Base-by-base conservation (phyloP, 371 early-diverging fungal species). In the Funneliformis caledonium region DNA sequence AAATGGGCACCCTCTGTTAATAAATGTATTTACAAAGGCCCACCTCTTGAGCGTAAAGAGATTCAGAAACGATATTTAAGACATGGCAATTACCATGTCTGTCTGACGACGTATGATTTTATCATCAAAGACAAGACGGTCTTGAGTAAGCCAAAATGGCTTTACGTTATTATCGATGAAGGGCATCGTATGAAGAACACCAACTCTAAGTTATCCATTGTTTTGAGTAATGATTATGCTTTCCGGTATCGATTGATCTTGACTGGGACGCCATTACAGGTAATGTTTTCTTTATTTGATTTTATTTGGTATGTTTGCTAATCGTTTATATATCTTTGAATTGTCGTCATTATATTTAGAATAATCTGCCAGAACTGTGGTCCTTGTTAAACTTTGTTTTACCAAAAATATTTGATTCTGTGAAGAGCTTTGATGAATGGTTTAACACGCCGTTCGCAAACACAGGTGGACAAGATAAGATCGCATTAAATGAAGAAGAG, bases 281-380 rank as follows among this genome's bases (percentile, higher is more conserved):
- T 92, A 84, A 77, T 73, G 47, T 33, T 37, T 43, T 11, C 14
- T 52, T n/a, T 61, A n/a, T 72, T 6, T 62, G 4, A n/a, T 43
- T 77, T 14, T 14, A 14, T 77, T 64, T 68, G n/a, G 76, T 10
- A 65, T 48, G 72, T 59, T 61, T 81, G 12, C 22, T 77, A 12
- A 4, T 19, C 4, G 14, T 31, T 69, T 69, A 4, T 16, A 7
- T 69, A 16, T n/a, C 47, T 72, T 0, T 1, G 14, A 26, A 69
- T 69, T 2, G 8, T 33, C 16, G 11, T 62, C 16, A 78, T 70
- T 26, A 65, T 26, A 42, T 72, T 12, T 81, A 94, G 91, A 99
- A 99, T 90, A 99, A 99, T 85, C 88, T 99, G 19, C 97, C 96
- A 8, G 99, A 99, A 85, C 86, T 99, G 78, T 99, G 99, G 99